Conservation (phyloP, 2,329 filamentous ascomycete species). For the Hirsutella rhossiliensis region DNA sequence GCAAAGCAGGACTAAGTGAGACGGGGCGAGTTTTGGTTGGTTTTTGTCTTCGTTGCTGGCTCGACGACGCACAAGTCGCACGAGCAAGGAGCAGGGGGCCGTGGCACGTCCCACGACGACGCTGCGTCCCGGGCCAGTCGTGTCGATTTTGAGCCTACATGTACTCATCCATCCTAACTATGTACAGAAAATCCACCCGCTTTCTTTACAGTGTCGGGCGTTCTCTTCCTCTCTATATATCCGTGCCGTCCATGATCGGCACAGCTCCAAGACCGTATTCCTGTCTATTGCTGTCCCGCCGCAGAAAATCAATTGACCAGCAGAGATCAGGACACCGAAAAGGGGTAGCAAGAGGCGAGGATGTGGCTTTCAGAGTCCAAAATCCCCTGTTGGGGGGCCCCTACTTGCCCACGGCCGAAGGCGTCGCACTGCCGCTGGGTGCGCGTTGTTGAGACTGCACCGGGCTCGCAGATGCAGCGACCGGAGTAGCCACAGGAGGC, state of each 20-base stretch:
- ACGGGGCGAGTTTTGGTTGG: no score
- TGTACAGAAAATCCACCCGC: background rate
- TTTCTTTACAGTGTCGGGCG: background rate
- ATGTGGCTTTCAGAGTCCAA: background rate
- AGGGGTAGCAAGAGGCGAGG: background rate
- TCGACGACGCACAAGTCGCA: no score
- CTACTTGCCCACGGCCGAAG: constrained; percentile 17
- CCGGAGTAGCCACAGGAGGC: constrained; percentile 1
- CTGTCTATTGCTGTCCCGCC: no score
- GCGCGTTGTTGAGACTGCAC: constrained; percentile 18
- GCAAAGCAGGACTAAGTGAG: no score
- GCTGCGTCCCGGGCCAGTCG: background rate
- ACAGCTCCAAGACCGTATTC: no score
- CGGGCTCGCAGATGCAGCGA: constrained; percentile 7
- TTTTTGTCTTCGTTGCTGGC: no score
- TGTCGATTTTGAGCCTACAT: background rate
- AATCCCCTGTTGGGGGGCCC: background rate
- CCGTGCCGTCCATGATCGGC: background rate
- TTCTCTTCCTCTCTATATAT: background rate
- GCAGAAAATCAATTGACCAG: no score
- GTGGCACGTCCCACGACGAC: no score
- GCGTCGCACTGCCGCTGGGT: constrained; percentile 27
- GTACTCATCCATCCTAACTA: background rate
- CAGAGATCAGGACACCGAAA: no score
- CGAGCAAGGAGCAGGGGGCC: no score